These are phyloP conservation scores for Dictyostelium brefeldianum DNA, from an alignment of 78 protist genomes.

Conservation along the genomic window DNA sequence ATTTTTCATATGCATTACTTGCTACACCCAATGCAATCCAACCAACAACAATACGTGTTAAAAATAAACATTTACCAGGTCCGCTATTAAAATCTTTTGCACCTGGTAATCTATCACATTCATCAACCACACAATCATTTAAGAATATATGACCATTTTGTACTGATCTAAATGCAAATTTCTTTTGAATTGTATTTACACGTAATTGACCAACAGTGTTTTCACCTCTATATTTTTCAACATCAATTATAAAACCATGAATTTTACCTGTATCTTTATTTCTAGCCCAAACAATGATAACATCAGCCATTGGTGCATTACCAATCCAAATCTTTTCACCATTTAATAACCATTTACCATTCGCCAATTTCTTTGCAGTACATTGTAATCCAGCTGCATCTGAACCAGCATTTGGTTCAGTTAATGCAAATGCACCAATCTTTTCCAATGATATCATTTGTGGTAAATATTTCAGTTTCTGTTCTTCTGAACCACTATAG, in stretches of 20 bases:
- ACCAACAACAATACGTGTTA: constrained; percentile 72
- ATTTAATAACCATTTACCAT: constrained; percentile 85
- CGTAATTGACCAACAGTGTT: background rate
- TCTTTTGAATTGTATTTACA: constrained; percentile 42
- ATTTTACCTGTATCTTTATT: constrained; percentile 83
- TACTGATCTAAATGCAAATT: constrained; percentile 56
- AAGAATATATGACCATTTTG: constrained; percentile 79
- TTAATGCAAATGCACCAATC: constrained; percentile 95
- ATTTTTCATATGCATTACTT: constrained; percentile 85
- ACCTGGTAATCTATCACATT: constrained; percentile 23
- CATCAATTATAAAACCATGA: constrained; percentile 95
- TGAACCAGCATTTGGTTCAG: constrained; percentile 97
- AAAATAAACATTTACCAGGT: constrained; percentile 59
- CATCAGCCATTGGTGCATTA: constrained; percentile 97
- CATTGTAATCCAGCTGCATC: constrained; percentile 95
- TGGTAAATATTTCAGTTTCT: constrained; percentile 93
- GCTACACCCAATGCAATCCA: constrained; percentile 98
- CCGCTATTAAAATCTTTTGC: constrained; percentile 62
- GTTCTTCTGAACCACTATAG: constrained; percentile 92
- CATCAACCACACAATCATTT: constrained; percentile 33
- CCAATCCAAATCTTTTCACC: constrained; percentile 97
- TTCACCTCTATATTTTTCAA: background rate
- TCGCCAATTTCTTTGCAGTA: constrained; percentile 80
- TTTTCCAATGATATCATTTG: constrained; percentile 79
- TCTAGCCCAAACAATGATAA: constrained; percentile 97